phyloP scores from a whole-genome alignment of 345 rosid species.

The Heritiera littoralis region DNA sequence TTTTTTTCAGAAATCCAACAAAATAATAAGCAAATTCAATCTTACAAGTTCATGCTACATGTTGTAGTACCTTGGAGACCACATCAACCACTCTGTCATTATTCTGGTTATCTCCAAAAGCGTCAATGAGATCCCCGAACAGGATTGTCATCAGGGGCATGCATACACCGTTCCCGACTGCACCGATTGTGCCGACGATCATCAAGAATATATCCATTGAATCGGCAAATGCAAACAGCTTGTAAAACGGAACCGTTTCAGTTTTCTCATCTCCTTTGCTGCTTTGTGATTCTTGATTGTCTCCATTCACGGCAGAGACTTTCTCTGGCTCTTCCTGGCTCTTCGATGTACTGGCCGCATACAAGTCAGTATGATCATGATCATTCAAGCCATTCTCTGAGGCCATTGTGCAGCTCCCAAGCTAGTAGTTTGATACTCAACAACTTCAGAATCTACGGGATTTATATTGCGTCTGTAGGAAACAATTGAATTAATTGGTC shows the following conservation, averaged over 20 bases:
- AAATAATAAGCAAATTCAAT: background rate
- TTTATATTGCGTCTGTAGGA: conserved; percentile 11
- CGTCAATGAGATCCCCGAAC: conserved; percentile 63
- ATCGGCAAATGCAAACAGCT: conserved; percentile 80
- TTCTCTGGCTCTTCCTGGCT: conserved; percentile 35
- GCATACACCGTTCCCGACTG: conserved; percentile 64
- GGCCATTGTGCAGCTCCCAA: conserved; percentile 31
- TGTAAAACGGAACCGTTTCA: conserved; percentile 62
- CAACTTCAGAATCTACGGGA: conserved; percentile 3
- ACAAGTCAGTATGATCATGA: conserved; percentile 18
- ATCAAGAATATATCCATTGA: conserved; percentile 58
- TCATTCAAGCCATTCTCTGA: conserved; percentile 27
- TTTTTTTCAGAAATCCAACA: background rate
- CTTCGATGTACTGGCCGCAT: conserved; percentile 47
- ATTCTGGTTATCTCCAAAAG: conserved; percentile 68
- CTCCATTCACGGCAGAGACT: conserved; percentile 24
- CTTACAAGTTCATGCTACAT: too few species aligned
- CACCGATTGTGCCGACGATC: conserved; percentile 67
- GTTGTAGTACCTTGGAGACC: conserved; percentile 69
- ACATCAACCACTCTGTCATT: conserved; percentile 33
- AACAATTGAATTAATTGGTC: background rate
- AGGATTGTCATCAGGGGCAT: conserved; percentile 78
- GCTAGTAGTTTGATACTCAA: background rate
- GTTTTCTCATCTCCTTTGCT: conserved; percentile 50
- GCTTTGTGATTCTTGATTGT: conserved; percentile 29